A percentile compares a stretch with the other conserved stretches of the same genome.
Evolutionary conservation across 2,329 filamentous ascomycete species (phyloP).

Genomic region (Thielaviopsis cerberus): DNA sequence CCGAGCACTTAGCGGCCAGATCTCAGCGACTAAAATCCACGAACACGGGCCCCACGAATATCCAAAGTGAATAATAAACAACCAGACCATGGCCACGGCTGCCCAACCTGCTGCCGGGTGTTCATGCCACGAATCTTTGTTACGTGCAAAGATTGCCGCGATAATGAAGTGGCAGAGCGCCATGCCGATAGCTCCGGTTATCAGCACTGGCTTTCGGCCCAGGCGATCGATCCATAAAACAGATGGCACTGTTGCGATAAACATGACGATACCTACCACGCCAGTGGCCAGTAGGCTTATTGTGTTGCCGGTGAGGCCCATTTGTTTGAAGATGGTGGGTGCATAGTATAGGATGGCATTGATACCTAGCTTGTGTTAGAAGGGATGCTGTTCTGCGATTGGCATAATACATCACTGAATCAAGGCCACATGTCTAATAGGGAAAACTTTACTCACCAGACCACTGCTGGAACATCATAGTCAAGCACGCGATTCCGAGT

Average conservation of each 20-base stretch:
- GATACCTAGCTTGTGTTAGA: conserved; percentile 19
- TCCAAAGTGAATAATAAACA: conserved; percentile 57
- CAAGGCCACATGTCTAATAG: not conserved
- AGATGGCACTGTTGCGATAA: conserved; percentile 46
- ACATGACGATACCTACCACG: conserved; percentile 54
- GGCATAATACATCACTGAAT: not conserved
- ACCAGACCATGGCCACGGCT: conserved; percentile 47
- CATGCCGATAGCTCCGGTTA: conserved; percentile 51
- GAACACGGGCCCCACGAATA: conserved; percentile 58
- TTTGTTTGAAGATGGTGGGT: conserved; percentile 47
- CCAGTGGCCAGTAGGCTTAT: conserved; percentile 48
- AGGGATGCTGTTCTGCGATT: not conserved
- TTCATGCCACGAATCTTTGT: conserved; percentile 36
- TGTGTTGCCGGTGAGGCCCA: conserved; percentile 36
- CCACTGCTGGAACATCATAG: conserved; percentile 38
- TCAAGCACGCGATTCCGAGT: conserved; percentile 43
- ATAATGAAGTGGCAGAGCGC: conserved; percentile 52
- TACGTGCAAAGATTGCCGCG: conserved; percentile 46
- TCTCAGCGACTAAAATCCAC: conserved; percentile 58
- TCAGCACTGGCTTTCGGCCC: conserved; percentile 43
- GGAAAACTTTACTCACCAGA: not conserved
- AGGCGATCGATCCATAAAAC: conserved; percentile 47
- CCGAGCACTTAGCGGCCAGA: conserved; percentile 52
- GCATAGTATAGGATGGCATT: conserved; percentile 51
- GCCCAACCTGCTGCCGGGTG: conserved; percentile 52